Base-by-base conservation (phyloP, 371 early-diverging fungal genomes). In the Actinomortierella wolfii region DNA sequence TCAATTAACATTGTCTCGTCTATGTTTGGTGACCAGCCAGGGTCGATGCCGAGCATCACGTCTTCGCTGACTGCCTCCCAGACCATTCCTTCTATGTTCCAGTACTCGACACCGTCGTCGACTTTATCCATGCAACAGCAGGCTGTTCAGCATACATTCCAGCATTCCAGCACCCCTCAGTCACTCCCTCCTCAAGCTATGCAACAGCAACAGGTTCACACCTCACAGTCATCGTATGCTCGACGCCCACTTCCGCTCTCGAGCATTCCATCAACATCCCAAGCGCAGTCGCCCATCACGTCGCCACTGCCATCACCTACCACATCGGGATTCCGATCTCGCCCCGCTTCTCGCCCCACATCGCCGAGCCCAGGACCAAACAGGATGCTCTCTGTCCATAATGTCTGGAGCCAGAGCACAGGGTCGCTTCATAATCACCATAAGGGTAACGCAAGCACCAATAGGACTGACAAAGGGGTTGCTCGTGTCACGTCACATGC, bases 1-100 rank as follows among this genome's bases (percentile, higher is more conserved):
- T 71, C 77, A 54, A 56, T 78, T 43, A 81, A 79, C 52, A 83
- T 82, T 56, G 82, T 84, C 7, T 57, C 84, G 15, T 79, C 84
- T 45, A 80, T 82, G 80, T 83, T 79, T 47, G 80, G 79, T 59
- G 79, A 82, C 46, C 51, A 48, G 44, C 25, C 59, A n/a, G 42
- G 17, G 21, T 41, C 54, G 15, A 43, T 54, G 54, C 54, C 54
- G 17, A 53, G 41, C 39, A 39, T 54, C 23, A 54, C 54, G 2
- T 18, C 54, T 14, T 39, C 54, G 14, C 41, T 54, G 42, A 54
- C 54, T 18, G 54, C 54, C 14, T 40, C 54, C 1, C 51, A 51
- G 51, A 25, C 42, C 5, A 20, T 45, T 5, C 42, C 54, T 14
- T 54, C 54, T 17, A 54, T 54, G 41, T 54, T 54, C 54, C 26